These are phyloP conservation scores for Colletotrichum simmondsii DNA, from an alignment of 2,329 filamentous ascomycete genomes.

Conservation along the genomic window DNA sequence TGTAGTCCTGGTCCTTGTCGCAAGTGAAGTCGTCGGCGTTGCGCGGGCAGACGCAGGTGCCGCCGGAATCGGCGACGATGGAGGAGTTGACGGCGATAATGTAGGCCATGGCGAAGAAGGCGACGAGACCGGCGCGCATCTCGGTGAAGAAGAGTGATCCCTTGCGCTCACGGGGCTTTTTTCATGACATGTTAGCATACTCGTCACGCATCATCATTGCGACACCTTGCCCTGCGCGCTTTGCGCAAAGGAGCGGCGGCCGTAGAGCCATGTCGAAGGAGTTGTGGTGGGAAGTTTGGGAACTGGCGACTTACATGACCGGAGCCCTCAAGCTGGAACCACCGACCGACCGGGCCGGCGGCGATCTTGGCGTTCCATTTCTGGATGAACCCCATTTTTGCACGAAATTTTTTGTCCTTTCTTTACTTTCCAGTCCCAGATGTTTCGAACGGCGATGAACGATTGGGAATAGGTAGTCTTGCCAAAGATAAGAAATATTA, in stretches of 20 bases:
- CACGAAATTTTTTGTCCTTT: slow-evolving; percentile 19
- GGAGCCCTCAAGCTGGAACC: slow-evolving; percentile 84
- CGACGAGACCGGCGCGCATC: slow-evolving; percentile 83
- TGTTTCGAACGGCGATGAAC: neutral
- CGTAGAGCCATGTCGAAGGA: neutral
- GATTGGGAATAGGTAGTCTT: neutral
- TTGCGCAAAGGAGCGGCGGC: neutral
- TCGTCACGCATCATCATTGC: neutral
- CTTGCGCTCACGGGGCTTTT: slow-evolving; percentile 75
- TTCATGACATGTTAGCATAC: slow-evolving; percentile 8
- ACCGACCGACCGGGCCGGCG: slow-evolving; percentile 72
- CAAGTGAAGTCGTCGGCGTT: slow-evolving; percentile 64
- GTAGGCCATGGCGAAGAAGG: slow-evolving; percentile 75
- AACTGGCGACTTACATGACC: slow-evolving; percentile 75
- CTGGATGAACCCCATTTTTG: slow-evolving; percentile 60
- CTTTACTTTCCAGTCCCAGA: neutral
- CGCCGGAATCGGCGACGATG: slow-evolving; percentile 72
- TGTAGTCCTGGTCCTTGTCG: slow-evolving; percentile 65
- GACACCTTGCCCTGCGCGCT: neutral
- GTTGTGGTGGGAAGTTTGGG: neutral
- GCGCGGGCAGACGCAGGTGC: slow-evolving; percentile 78
- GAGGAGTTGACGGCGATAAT: slow-evolving; percentile 65
- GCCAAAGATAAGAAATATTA: neutral
- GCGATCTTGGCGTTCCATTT: slow-evolving; percentile 69
- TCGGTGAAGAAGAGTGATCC: slow-evolving; percentile 85